Percentiles rank a stretch among this genome's conserved stretches.
Conservation (phyloP, 495 filamentous ascomycete genomes). For the Rostrohypoxylon terebratum region DNA sequence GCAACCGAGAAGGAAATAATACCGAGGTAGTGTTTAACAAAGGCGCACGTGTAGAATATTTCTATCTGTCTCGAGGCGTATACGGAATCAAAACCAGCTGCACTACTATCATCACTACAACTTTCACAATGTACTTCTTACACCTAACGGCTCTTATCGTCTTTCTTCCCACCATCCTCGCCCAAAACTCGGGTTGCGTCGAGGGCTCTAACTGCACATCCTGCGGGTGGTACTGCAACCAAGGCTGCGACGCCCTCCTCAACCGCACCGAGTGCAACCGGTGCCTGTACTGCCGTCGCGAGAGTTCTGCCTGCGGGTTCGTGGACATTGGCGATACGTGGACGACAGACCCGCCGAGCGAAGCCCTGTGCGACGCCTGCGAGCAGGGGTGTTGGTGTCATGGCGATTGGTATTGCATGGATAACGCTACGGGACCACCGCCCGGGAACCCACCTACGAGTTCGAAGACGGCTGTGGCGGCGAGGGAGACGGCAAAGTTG, state of each 20-base stretch:
- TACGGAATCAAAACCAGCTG: not conserved
- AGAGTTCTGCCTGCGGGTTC: constrained; percentile 41
- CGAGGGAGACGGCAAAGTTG: not conserved
- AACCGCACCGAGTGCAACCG: constrained; percentile 22
- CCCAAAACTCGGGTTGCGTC: constrained; percentile 1
- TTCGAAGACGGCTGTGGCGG: not conserved
- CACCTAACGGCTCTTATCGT: constrained; percentile 14
- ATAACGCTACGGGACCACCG: constrained; percentile 27
- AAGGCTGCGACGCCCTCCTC: constrained; percentile 30
- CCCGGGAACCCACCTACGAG: constrained; percentile 18
- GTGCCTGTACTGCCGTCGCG: constrained; percentile 46
- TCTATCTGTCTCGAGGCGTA: not conserved
- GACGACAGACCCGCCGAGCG: constrained; percentile 32
- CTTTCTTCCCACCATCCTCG: not conserved
- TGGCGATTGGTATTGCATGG: constrained; percentile 40
- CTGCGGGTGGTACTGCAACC: constrained; percentile 41
- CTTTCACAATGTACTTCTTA: constrained; percentile 11
- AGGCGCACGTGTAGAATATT: not conserved
- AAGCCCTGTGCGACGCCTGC: constrained; percentile 34
- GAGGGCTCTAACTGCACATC: constrained; percentile 12
- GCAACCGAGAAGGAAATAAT: not conserved
- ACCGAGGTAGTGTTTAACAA: not conserved
- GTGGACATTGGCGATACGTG: constrained; percentile 22
- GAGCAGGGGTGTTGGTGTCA: constrained; percentile 33
- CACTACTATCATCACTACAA: not conserved